Evolutionary conservation across 768 basidiomycete genomes (phyloP).

Genomic region (Holtermannia corniformis): DNA sequence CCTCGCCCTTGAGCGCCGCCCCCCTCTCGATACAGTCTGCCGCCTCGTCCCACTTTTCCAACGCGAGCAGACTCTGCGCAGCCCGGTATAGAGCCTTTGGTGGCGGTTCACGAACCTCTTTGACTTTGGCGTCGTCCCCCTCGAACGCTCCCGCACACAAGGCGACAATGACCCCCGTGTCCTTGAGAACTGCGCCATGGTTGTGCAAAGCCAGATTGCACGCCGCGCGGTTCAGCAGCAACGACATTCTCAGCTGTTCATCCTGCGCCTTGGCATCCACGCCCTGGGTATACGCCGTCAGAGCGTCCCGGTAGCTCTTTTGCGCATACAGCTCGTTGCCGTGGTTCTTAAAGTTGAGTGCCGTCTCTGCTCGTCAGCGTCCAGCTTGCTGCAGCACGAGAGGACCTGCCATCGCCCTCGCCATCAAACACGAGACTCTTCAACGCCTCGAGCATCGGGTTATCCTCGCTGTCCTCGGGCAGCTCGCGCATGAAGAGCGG

Average conservation of each 20-base stretch:
- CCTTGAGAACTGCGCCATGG: constrained; percentile 72
- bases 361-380: constrained; percentile 56
- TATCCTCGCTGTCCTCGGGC: constrained; percentile 59
- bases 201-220: constrained; percentile 88
- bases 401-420: constrained; percentile 76
- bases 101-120: constrained; percentile 27
- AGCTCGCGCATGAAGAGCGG: constrained; percentile 91
- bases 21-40: constrained; percentile 66
- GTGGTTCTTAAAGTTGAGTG: constrained; percentile 85
- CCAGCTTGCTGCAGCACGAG: background rate
- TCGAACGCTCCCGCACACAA: constrained; percentile 6
- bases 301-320: constrained; percentile 75
- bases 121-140: too few relatives aligned
- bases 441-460: constrained; percentile 64
- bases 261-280: constrained; percentile 74
- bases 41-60: constrained; percentile 70
- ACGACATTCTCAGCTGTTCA: constrained; percentile 43
- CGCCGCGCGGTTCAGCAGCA: constrained; percentile 83
- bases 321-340: constrained; percentile 90
- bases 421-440: constrained; percentile 82
- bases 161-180: constrained; percentile 42
- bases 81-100: constrained; percentile 85
- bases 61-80: constrained; percentile 59
- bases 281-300: constrained; percentile 82
- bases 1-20: constrained; percentile 18